Conservation (phyloP, 73 alveolate species). For the Symbiodinium pilosum region DNA sequence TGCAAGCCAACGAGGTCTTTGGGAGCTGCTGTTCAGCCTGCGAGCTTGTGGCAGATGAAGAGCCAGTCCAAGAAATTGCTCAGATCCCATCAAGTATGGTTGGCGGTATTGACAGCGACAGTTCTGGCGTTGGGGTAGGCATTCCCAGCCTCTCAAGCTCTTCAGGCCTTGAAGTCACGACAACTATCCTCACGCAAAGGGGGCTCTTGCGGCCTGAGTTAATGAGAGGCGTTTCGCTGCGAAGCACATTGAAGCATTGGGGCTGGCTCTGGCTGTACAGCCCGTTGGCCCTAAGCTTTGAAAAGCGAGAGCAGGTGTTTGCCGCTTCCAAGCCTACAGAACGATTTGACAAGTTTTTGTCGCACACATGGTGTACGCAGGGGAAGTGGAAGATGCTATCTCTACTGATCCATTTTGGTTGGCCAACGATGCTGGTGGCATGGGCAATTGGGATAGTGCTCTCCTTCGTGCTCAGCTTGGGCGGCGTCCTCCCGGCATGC, state of each 20-base stretch:
- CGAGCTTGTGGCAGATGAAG: too few relatives aligned
- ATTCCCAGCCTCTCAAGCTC: not conserved
- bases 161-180: not conserved
- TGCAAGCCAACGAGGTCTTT: not conserved
- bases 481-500: not conserved
- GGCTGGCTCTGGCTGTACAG: not conserved
- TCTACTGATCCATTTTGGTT: not conserved
- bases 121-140: not conserved
- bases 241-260: not conserved
- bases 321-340: not conserved
- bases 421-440: constrained; percentile 4
- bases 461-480: not conserved
- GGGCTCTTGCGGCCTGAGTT: not conserved
- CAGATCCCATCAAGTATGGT: not conserved
- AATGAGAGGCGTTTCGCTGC: not conserved
- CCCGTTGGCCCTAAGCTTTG: not conserved
- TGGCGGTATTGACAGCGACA: not conserved
- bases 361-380: not conserved
- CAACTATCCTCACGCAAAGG: not conserved
- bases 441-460: constrained; percentile 1
- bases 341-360: not conserved
- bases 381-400: not conserved
- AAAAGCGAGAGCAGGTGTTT: not conserved
- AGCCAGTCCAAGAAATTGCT: not conserved
- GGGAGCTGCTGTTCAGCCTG: not conserved